Evolutionary conservation across 2,329 filamentous ascomycete genomes (phyloP).

Genomic region (Endoconidiophora polonica): DNA sequence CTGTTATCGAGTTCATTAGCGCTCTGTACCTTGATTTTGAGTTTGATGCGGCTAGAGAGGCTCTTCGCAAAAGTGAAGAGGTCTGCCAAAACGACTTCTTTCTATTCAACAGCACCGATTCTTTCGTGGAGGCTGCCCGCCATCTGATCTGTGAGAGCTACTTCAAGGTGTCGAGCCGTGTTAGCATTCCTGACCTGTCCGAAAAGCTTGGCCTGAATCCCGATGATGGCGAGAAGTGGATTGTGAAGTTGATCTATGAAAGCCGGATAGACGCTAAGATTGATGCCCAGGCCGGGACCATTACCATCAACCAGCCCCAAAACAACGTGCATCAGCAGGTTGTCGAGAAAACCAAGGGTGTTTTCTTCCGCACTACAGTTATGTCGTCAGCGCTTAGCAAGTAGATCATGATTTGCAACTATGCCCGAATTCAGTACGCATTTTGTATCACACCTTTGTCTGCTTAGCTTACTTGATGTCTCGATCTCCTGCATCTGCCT

Average conservation of each 20-base stretch:
- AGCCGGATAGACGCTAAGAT: constrained; percentile 97
- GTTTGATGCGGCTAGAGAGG: constrained; percentile 88
- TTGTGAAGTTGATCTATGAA: constrained; percentile 96
- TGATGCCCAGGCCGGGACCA: constrained; percentile 95
- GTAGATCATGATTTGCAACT: constrained; percentile 19
- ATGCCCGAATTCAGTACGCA: neutral
- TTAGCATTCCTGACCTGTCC: constrained; percentile 94
- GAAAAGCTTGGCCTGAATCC: constrained; percentile 78
- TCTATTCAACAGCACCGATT: constrained; percentile 66
- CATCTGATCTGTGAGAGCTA: constrained; percentile 98
- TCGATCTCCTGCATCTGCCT: too few relatives aligned
- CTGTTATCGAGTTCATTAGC: constrained; percentile 89
- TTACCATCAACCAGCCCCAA: constrained; percentile 98
- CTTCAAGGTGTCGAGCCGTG: constrained; percentile 98
- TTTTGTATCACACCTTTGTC: neutral
- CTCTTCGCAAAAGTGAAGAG: constrained; percentile 73
- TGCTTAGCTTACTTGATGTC: too few relatives aligned
- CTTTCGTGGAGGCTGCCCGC: constrained; percentile 83
- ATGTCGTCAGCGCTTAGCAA: constrained; percentile 51
- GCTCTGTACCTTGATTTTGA: constrained; percentile 75
- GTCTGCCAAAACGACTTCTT: constrained; percentile 93
- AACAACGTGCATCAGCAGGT: constrained; percentile 99
- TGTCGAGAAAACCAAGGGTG: constrained; percentile 96
- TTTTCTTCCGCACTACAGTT: constrained; percentile 96
- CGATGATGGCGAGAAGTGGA: constrained; percentile 99